Base-by-base conservation (phyloP, 2,329 filamentous ascomycete genomes). In the Alternaria gaisen region DNA sequence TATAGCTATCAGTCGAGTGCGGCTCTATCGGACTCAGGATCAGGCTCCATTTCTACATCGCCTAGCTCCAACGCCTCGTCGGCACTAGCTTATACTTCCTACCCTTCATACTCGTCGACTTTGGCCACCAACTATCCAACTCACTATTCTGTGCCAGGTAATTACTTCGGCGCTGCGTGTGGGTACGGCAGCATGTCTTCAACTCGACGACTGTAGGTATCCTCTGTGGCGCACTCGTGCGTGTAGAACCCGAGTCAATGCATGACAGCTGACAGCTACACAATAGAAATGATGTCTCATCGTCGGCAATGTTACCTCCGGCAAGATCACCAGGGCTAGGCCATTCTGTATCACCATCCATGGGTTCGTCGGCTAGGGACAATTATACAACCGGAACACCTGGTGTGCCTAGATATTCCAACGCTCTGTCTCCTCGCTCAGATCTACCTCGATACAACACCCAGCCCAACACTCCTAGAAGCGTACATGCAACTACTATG, bases 1-100 rank as follows among this genome's bases (percentile, higher is more conserved):
- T 71, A 74, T 77, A 87, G 85, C 74, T 87, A 84, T 75, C 80
- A 83, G 63, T 70, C 81, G 64, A 80, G 79, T 61, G 77, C 82
- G 72, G 80, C 82, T 67, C 81, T 86, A 69, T 82, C 86, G 61
- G 85, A 87, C 77, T 85, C 85, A 62, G 84, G 83, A 58, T 84
- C 82, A 58, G 85, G 84, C 71, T 86, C 83, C 66, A 82, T 81
- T 70, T 84, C 83, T 65, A 82, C 82, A 68, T 84, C 82, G 69
- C 82, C 83, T 60, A 82, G 81, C 67, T 85, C 84, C 65, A 82
- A 81, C 70, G 78, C 81, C 60, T 84, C 83, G 30, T 82, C 82
- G 48, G 79, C 72, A 28, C 59, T 82, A 66, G 77, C 80, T 65
- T 84, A 78, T 70, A 73, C 80, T 20, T 73, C 80, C 16, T 84